Evolutionary conservation across 805 yeast species (phyloP).

Genomic region (Saturnispora silvae): DNA sequence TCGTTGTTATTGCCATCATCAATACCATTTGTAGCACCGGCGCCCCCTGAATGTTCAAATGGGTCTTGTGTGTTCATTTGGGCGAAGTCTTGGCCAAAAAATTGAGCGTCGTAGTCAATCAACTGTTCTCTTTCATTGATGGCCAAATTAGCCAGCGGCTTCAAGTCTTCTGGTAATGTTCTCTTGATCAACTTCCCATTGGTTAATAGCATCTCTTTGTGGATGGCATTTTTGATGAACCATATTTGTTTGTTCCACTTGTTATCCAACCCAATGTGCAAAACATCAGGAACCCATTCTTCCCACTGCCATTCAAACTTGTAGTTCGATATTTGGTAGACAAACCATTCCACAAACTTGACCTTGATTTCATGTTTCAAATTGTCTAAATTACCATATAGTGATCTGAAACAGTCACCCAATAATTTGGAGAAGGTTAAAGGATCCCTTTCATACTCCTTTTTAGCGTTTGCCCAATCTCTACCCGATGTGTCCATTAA

Average conservation of each 20-base stretch:
- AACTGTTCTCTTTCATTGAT: constrained; percentile 28
- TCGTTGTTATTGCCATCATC: constrained; percentile 6
- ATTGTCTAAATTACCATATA: constrained; percentile 55
- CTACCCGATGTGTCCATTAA: constrained; percentile 79
- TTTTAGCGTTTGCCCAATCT: constrained; percentile 43
- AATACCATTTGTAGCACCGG: not conserved
- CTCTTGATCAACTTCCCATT: constrained; percentile 54
- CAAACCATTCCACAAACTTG: constrained; percentile 80
- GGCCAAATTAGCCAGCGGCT: constrained; percentile 35
- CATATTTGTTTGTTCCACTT: constrained; percentile 61
- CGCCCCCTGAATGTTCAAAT: constrained; percentile 9
- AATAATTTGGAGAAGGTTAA: constrained; percentile 81
- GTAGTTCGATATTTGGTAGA: constrained; percentile 86
- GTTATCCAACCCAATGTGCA: constrained; percentile 32
- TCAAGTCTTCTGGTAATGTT: constrained; percentile 56
- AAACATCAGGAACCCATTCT: constrained; percentile 67
- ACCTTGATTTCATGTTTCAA: constrained; percentile 69
- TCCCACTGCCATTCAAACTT: constrained; percentile 97
- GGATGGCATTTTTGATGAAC: constrained; percentile 68
- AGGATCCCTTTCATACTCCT: constrained; percentile 17
- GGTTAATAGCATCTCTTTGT: constrained; percentile 77
- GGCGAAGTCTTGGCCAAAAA: constrained; percentile 25
- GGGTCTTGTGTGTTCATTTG: constrained; percentile 11
- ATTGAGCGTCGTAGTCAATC: constrained; percentile 26
- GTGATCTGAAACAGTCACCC: constrained; percentile 81